Percentiles rank a stretch among this genome's conserved stretches.
Evolutionary conservation across 2,329 filamentous ascomycete genomes (phyloP).

Genomic region (Aureobasidium sp.): DNA sequence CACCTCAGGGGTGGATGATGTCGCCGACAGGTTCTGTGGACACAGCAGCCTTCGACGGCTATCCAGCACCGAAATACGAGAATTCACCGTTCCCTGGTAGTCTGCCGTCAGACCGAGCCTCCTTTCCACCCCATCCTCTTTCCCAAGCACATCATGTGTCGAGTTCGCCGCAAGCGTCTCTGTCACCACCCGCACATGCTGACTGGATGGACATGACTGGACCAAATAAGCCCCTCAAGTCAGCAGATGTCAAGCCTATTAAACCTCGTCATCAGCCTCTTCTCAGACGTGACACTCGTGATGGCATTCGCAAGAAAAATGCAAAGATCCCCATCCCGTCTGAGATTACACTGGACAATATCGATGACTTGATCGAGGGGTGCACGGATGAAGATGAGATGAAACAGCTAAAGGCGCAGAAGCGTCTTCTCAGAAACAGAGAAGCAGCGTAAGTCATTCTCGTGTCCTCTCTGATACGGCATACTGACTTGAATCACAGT

Average conservation of each 20-base stretch:
- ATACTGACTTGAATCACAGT: conserved; percentile 38
- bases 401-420: conserved; percentile 98
- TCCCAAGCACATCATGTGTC: conserved; percentile 43
- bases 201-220: conserved; percentile 46
- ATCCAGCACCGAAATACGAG: conserved; percentile 43
- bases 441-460: conserved; percentile 71
- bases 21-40: conserved; percentile 59
- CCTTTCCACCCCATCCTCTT: conserved; percentile 32
- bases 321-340: conserved; percentile 93
- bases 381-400: conserved; percentile 86
- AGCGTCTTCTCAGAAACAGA: conserved; percentile 85
- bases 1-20: conserved; percentile 10
- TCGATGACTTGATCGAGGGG: conserved; percentile 82
- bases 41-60: conserved; percentile 63
- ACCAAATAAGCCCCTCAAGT: conserved; percentile 31
- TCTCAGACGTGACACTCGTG: conserved; percentile 51
- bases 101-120: conserved; percentile 32
- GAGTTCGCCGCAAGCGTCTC: conserved; percentile 44
- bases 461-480: conserved; percentile 10
- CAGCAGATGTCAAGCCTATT: conserved; percentile 37
- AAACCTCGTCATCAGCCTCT: conserved; percentile 48
- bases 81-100: conserved; percentile 30
- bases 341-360: conserved; percentile 87
- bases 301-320: conserved; percentile 98
- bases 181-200: conserved; percentile 55